Percentiles rank a stretch among this genome's conserved stretches.
Conservation (phyloP, 2,329 filamentous ascomycete genomes). For the Diplodia sapinea region DNA sequence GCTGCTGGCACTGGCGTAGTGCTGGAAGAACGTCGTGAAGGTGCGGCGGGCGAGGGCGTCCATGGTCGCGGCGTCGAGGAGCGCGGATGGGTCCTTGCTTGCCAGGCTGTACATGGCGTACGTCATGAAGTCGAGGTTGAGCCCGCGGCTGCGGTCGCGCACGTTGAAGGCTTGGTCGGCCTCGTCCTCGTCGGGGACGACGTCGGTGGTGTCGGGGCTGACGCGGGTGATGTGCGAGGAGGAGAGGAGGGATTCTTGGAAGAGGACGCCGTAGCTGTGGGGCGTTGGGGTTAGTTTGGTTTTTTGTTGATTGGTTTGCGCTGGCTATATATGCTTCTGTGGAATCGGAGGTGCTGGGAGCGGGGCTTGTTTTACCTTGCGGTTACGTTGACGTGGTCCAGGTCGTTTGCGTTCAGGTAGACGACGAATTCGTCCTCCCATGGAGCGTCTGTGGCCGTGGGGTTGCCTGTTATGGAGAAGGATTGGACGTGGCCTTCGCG, state of each 20-base stretch:
- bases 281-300: no score
- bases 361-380: no score
- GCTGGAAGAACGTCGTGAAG: not conserved
- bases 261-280: not conserved
- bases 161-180: not conserved
- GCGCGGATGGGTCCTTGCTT: not conserved
- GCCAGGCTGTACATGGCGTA: not conserved
- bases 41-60: not conserved
- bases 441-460: no score
- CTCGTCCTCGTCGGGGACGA: not conserved
- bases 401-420: not conserved
- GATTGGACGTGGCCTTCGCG: not conserved
- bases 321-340: no score
- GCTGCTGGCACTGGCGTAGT: not conserved
- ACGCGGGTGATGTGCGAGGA: not conserved
- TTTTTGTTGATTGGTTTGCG: no score
- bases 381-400: not conserved
- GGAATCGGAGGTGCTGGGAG: no score
- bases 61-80: not conserved
- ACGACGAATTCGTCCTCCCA: not conserved
- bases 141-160: not conserved
- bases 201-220: not conserved
- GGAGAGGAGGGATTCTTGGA: not conserved
- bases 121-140: not conserved
- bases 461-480: not conserved